Evolutionary conservation across 805 yeast species (phyloP).

Genomic region (Candida cerambycidarum): DNA sequence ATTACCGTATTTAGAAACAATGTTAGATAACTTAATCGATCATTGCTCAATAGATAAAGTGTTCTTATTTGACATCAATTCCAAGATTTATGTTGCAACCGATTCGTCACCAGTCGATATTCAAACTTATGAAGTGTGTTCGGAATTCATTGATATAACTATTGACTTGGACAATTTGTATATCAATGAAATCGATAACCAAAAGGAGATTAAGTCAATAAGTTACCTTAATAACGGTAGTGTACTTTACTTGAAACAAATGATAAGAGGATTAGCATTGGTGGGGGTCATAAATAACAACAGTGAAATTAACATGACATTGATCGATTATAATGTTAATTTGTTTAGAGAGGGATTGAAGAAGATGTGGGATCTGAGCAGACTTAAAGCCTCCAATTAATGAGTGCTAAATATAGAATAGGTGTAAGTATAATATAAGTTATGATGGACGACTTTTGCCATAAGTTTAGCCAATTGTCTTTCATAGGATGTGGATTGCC

Average conservation of each 20-base stretch:
- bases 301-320: slow-evolving; percentile 48
- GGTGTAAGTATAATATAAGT: too few species aligned
- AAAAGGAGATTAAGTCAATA: slow-evolving; percentile 56
- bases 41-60: slow-evolving; percentile 92
- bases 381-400: too few species aligned
- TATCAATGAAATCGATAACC: slow-evolving; percentile 24
- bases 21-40: slow-evolving; percentile 84
- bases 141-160: slow-evolving; percentile 94
- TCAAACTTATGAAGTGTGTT: slow-evolving; percentile 94
- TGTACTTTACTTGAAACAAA: slow-evolving; percentile 79
- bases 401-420: too few species aligned
- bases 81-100: slow-evolving; percentile 93
- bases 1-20: slow-evolving; percentile 80
- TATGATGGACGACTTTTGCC: too few species aligned
- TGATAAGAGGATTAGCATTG: slow-evolving; percentile 90
- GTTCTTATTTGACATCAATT: slow-evolving; percentile 85
- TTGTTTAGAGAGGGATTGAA: slow-evolving; percentile 74
- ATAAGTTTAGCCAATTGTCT: too few species aligned
- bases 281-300: slow-evolving; percentile 66
- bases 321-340: slow-evolving; percentile 87
- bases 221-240: slow-evolving; percentile 81
- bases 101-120: slow-evolving; percentile 95
- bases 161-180: slow-evolving; percentile 81
- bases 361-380: slow-evolving; percentile 59
- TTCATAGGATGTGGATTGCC: too few species aligned